phyloP scores from a whole-genome alignment of 2,329 filamentous ascomycete genomes.

The Lecanicillium sp. region DNA sequence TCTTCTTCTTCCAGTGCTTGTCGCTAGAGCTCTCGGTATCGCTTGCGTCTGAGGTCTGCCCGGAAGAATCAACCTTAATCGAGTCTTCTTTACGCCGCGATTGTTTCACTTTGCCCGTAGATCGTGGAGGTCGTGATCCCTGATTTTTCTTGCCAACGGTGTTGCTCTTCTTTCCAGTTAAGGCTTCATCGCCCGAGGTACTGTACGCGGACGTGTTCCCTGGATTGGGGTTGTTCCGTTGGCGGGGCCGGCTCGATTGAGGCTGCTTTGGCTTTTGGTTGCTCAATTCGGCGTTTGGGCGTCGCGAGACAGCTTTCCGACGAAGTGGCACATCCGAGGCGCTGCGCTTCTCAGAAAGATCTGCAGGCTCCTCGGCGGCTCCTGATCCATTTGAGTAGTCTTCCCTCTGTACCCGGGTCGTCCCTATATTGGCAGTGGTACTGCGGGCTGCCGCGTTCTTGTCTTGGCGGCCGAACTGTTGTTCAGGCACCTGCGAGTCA shows the following conservation, averaged over 20 bases:
- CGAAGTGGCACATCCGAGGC: conserved; percentile 5
- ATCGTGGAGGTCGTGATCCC: neutral
- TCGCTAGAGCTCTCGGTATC: conserved; percentile 33
- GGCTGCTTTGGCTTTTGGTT: conserved; percentile 11
- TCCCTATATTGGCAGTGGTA: neutral
- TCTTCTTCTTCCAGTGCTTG: conserved; percentile 52
- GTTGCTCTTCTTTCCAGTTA: neutral
- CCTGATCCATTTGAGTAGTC: conserved; percentile 11
- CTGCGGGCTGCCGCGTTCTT: conserved; percentile 10
- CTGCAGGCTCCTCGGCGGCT: conserved; percentile 13
- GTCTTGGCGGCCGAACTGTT: conserved; percentile 11
- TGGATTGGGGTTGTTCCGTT: conserved; percentile 11
- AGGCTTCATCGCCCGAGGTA: conserved; percentile 16
- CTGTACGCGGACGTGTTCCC: conserved; percentile 4
- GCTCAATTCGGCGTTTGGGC: conserved; percentile 9
- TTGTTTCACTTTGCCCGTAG: conserved; percentile 16
- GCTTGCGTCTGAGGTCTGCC: conserved; percentile 36
- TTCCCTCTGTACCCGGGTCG: conserved; percentile 6
- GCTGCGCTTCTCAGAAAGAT: conserved; percentile 4
- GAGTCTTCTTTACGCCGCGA: conserved; percentile 23
- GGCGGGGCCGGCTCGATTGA: conserved; percentile 13
- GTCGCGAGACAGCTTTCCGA: conserved; percentile 12
- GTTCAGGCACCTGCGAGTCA: conserved; percentile 3
- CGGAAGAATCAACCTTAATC: conserved; percentile 37
- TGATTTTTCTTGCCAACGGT: conserved; percentile 6